phyloP scores from a whole-genome alignment of 257 asterid species.

The Jasminum sambac region DNA sequence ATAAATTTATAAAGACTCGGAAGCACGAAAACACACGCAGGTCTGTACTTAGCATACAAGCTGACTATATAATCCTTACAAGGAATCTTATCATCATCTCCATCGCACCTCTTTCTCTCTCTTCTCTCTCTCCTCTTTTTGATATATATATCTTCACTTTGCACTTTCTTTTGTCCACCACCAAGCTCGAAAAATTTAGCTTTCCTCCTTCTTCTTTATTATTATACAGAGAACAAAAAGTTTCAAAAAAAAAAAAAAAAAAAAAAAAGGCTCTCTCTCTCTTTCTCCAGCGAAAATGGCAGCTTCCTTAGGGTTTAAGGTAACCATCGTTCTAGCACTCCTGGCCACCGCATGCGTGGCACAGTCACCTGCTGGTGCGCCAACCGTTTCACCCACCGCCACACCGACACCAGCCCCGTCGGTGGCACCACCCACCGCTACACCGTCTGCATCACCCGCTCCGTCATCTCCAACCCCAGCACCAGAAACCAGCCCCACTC shows the following conservation, averaged over 20 bases:
- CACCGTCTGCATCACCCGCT: constrained; percentile 19
- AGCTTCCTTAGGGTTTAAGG: constrained; percentile 34
- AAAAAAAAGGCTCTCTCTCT: too few species aligned
- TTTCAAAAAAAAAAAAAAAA: not conserved
- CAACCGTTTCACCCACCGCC: constrained; percentile 58
- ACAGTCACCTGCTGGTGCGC: constrained; percentile 61
- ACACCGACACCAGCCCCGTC: constrained; percentile 39
- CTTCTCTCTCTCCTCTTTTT: not conserved
- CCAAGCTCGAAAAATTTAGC: constrained; percentile 6
- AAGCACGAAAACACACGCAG: constrained; percentile 20
- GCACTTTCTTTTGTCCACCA: constrained; percentile 16
- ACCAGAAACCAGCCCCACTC: constrained; percentile 22
- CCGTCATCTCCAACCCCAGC: constrained; percentile 21
- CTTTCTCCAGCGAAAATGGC: constrained; percentile 28
- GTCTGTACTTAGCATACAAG: constrained; percentile 32
- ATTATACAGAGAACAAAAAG: not conserved
- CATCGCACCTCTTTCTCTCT: constrained; percentile 14
- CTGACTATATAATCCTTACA: not conserved
- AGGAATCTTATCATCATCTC: constrained; percentile 19
- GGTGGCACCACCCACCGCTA: constrained; percentile 34
- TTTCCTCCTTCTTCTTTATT: not conserved
- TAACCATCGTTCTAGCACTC: constrained; percentile 51
- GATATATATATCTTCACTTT: constrained; percentile 29
- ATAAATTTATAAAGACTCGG: not conserved
- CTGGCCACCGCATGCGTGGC: constrained; percentile 58